Evolutionary conservation across 2,329 filamentous ascomycete species (phyloP), one percentile per base, ranked within the genome.

Genomic region (Claviceps sorghi): DNA sequence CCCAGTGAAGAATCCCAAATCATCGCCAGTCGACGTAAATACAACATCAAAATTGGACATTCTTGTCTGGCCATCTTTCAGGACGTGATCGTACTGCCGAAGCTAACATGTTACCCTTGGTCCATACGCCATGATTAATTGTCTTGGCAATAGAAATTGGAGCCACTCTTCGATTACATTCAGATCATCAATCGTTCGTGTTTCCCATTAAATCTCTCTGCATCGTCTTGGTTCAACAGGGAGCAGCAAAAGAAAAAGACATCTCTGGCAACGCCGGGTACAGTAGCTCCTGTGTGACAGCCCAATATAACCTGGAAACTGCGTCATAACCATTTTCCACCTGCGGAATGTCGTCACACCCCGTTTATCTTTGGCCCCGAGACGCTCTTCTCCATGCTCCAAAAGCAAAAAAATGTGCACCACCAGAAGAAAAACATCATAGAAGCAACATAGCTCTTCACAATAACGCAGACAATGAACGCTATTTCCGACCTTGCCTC

Each of bases 261-360:
- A 40, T 19, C 45, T 36, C 30, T 57, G 43, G 45, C 47, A 49
- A 62, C 59, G 60, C 59, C 61, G 57, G 55, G 55, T 59, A 62
- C 56, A 62, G 54, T 47, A 54, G 55, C 41, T 59, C 59, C 57
- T 59, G 53, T 57, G 56, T 60, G 55, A 54, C 58, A 61, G 56
- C 61, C 54, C 54, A 56, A 58, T 56, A 52, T 55, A 11, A 50
- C 21, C 19, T 32, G 7, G 38, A n/a, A 43, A 53, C 26, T 10
- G n/a, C 30, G 44, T 36, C 9, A 34, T 67, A 70, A 3, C 45
- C 30, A 36, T 22, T 26, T 26, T 5, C 3, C 26, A 5, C 5
- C 26, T 5, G 26, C 5, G 26, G 5, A 26, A 26, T 26, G 26
- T 26, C 26, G 26, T 26, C 26, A 26, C 26, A 26, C 26, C 26